A percentile compares a stretch with the other conserved stretches of the same genome.
Conservation (phyloP, 1,284 basidiomycete genomes). For the Leccinum pallidistipes region DNA sequence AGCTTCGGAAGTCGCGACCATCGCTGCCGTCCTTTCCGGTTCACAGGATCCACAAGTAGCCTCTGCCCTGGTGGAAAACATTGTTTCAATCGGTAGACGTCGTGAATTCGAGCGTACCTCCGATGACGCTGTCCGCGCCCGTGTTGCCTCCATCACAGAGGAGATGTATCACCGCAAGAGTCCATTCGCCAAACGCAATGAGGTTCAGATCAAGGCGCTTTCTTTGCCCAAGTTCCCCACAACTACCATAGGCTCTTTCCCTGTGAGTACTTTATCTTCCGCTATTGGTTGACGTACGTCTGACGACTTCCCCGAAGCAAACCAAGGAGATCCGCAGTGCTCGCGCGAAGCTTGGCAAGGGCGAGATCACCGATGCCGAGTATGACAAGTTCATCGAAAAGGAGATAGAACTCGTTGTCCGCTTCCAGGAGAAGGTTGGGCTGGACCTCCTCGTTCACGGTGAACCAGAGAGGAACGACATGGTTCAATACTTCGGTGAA, state of each 20-base stretch:
- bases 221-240: constrained; percentile 97
- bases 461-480: constrained; percentile 99
- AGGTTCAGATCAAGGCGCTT: constrained; percentile 88
- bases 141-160: constrained; percentile 89
- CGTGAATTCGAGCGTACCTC: constrained; percentile 96
- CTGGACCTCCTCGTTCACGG: constrained; percentile 99
- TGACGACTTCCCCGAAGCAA: constrained; percentile 56
- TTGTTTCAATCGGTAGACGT: constrained; percentile 89
- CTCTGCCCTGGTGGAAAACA: constrained; percentile 85
- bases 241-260: constrained; percentile 99
- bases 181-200: constrained; percentile 86
- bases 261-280: constrained; percentile 46
- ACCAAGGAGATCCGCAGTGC: constrained; percentile 98
- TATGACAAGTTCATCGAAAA: constrained; percentile 99
- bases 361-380: constrained; percentile 83
- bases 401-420: constrained; percentile 93
- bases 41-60: constrained; percentile 76
- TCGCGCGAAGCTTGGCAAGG: constrained; percentile 94
- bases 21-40: constrained; percentile 81
- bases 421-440: constrained; percentile 95
- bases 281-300: not conserved
- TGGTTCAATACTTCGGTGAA: constrained; percentile 99
- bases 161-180: constrained; percentile 91
- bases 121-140: constrained; percentile 94
- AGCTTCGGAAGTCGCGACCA: constrained; percentile 85